phyloP scores from a whole-genome alignment of 2,329 filamentous ascomycete species.

The Alternaria viburni region DNA sequence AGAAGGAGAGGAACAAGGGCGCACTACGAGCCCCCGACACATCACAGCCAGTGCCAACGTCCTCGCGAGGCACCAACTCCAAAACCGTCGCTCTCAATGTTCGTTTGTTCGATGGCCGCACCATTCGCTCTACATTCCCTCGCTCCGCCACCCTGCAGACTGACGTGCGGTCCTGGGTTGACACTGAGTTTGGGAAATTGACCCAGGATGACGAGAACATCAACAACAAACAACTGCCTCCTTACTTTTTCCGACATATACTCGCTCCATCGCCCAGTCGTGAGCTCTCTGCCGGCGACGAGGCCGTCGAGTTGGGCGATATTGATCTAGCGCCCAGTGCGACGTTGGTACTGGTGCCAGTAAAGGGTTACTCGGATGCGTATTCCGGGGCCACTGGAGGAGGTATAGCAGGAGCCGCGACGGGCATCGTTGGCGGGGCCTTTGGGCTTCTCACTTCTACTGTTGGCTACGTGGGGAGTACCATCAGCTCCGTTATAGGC shows the following conservation, averaged over 20 bases:
- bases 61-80: conserved; percentile 39
- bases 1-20: conserved; percentile 19
- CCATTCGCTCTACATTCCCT: conserved; percentile 74
- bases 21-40: conserved; percentile 6
- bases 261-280: conserved; percentile 78
- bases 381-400: conserved; percentile 53
- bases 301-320: conserved; percentile 69
- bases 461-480: conserved; percentile 42
- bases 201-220: conserved; percentile 29
- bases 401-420: conserved; percentile 39
- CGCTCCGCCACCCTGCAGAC: conserved; percentile 65
- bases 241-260: conserved; percentile 86
- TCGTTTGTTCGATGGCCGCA: conserved; percentile 82
- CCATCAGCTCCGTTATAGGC: conserved; percentile 40
- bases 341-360: conserved; percentile 80
- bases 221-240: conserved; percentile 48
- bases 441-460: conserved; percentile 44
- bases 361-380: conserved; percentile 66
- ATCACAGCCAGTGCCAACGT: conserved; percentile 12
- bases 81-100: conserved; percentile 66
- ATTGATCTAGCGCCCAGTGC: conserved; percentile 79
- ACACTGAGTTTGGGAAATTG: conserved; percentile 49
- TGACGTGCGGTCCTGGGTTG: conserved; percentile 80
- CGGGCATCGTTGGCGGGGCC: conserved; percentile 42
- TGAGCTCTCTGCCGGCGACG: conserved; percentile 76